Conservation (phyloP, 2,329 filamentous ascomycete genomes). For the Fusarium pseudocircinatum region DNA sequence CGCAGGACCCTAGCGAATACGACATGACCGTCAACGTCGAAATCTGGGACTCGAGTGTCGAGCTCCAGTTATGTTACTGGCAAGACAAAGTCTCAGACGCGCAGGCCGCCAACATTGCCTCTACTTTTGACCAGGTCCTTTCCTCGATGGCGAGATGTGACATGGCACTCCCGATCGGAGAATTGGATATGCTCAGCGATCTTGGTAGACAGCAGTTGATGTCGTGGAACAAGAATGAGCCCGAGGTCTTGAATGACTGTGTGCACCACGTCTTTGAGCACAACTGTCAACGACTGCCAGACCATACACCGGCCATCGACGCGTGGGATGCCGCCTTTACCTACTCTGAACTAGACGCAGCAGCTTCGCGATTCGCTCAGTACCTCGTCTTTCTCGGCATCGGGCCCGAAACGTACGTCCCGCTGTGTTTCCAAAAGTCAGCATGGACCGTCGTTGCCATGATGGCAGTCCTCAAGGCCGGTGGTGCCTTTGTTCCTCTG, state of each 20-base stretch:
- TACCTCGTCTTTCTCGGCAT: slow-evolving; percentile 49
- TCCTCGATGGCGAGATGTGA: slow-evolving; percentile 3
- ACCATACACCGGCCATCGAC: slow-evolving; percentile 49
- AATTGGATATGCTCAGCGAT: slow-evolving; percentile 33
- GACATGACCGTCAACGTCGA: slow-evolving; percentile 36
- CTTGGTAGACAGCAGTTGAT: slow-evolving; percentile 22
- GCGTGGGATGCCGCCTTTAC: slow-evolving; percentile 57
- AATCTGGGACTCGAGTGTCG: slow-evolving; percentile 30
- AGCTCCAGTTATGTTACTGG: slow-evolving; percentile 40
- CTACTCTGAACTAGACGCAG: slow-evolving; percentile 43
- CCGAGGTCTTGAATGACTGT: slow-evolving; percentile 34
- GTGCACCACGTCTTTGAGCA: slow-evolving; percentile 55
- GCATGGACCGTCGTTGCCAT: slow-evolving; percentile 48
- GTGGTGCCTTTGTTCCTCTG: slow-evolving; percentile 45
- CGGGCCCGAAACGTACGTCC: slow-evolving; percentile 40
- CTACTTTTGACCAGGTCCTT: slow-evolving; percentile 27
- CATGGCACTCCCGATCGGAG: neutral
- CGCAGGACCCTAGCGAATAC: slow-evolving; percentile 35
- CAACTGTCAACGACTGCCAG: slow-evolving; percentile 45
- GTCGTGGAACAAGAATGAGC: slow-evolving; percentile 41
- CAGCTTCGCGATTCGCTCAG: slow-evolving; percentile 44
- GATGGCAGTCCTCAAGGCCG: slow-evolving; percentile 50
- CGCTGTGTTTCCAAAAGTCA: slow-evolving; percentile 52
- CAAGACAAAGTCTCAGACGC: slow-evolving; percentile 29
- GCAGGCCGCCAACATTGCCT: slow-evolving; percentile 34